Base-by-base conservation (phyloP, 129 eudicot species). In the Helianthus tuberosus region DNA sequence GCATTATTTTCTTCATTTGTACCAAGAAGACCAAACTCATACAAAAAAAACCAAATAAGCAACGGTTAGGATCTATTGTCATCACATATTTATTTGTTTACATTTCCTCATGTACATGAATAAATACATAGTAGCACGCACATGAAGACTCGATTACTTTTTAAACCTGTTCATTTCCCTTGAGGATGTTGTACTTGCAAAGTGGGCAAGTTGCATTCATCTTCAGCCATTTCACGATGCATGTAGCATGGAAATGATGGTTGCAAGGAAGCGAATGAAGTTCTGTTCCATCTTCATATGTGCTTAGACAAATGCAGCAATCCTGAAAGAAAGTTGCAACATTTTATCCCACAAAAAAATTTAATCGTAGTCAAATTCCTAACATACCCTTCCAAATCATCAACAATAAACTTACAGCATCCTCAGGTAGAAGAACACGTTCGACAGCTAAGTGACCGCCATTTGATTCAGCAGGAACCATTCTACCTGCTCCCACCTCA, bases 191-290 rank as follows among this genome's bases (percentile, higher is more conserved):
- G 90, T 83, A 92, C 82, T 92, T 92, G 98, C 98, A 92, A 46
- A 92, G 95, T 3, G 98, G 98, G 69, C 98, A 92, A 4, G 95
- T 92, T 0, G 96, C 96, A 39, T 92, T 92, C 98, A 92, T 92
- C 83, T 92, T 92, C 62, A 92, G 92, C 98, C 98, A 92, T 79
- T 92, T 92, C 81, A 83, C 96, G 25, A 92, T 88, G 81, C 98
- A 92, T 29, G 95, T 54, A 1, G 90, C 77, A 43, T 92, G 94
- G 61, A 89, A 92, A 74, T 84, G 93, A 68, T 92, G 98, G 79
- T 76, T 92, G 80, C 98, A 92, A 5, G 90, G 98, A 15, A 92
- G 92, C 16, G 96, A 81, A 57, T 85, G 94, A 64, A 92, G 88
- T 70, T 92, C 98, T 12, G 83, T 64, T 64, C 91, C 98, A 75